Conservation (phyloP, 106 monocot genomes). For the Dendrobium catenatum region DNA sequence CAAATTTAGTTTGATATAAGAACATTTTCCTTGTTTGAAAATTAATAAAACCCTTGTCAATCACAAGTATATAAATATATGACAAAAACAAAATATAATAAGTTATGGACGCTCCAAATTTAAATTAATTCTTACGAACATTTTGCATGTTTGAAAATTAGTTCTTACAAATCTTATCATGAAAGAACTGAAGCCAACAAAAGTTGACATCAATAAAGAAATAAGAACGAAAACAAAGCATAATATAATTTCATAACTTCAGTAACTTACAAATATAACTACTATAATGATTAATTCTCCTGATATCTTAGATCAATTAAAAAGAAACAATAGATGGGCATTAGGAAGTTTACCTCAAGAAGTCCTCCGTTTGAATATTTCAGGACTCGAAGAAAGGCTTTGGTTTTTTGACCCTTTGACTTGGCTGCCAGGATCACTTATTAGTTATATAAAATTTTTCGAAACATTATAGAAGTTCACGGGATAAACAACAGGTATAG, state of each 20-base stretch:
- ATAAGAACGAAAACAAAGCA: not conserved
- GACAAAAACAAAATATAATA: not conserved
- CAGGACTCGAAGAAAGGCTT: conserved; percentile 79
- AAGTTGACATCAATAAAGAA: not conserved
- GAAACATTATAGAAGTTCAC: not conserved
- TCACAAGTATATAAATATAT: not conserved
- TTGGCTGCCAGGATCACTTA: conserved; percentile 53
- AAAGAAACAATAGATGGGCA: not conserved
- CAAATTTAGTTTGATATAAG: not conserved
- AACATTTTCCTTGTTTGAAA: too few relatives aligned
- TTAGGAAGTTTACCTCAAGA: conserved; percentile 66
- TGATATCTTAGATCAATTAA: not conserved
- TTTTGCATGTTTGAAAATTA: not conserved
- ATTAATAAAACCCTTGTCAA: not conserved
- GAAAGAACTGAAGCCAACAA: not conserved
- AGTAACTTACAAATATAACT: not conserved
- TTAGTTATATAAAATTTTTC: not conserved
- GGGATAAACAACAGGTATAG: not conserved
- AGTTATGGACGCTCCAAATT: not conserved
- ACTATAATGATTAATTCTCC: not conserved
- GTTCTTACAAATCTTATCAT: not conserved
- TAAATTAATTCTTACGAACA: not conserved
- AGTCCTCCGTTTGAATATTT: conserved; percentile 89
- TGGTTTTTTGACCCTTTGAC: conserved; percentile 66
- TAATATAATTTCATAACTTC: not conserved